A percentile compares a stretch with the other conserved stretches of the same genome.
phyloP scores from a whole-genome alignment of 192 early-diverging fungal species.

The Mortierella claussenii region DNA sequence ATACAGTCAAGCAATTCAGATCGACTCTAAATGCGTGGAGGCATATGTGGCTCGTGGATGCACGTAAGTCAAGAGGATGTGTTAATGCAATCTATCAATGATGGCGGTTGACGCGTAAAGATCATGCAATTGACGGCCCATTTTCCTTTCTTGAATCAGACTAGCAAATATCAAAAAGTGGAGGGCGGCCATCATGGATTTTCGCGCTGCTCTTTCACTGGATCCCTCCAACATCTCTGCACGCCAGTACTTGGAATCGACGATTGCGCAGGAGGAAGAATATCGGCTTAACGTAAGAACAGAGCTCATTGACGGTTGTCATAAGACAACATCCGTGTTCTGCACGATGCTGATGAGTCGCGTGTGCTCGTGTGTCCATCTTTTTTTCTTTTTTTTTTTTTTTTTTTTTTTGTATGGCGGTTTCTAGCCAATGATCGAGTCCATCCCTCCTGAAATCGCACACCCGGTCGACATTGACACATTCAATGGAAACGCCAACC shows the following conservation, averaged over 20 bases:
- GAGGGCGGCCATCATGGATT: slow-evolving; percentile 41
- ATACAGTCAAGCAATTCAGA: slow-evolving; percentile 44
- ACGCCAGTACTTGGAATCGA: slow-evolving; percentile 38
- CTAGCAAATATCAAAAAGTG: slow-evolving; percentile 32
- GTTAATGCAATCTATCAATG: too few relatives aligned
- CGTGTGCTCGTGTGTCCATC: too few relatives aligned
- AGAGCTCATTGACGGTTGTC: neutral
- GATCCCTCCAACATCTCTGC: slow-evolving; percentile 34
- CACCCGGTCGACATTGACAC: neutral
- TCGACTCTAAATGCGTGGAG: slow-evolving; percentile 32
- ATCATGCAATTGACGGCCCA: too few relatives aligned
- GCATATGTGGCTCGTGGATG: slow-evolving; percentile 50
- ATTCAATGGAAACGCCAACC: slow-evolving; percentile 11
- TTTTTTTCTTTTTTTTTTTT: neutral
- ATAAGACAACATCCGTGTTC: neutral
- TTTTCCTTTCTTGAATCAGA: too few relatives aligned
- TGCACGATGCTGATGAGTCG: too few relatives aligned
- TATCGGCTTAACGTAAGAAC: slow-evolving; percentile 26
- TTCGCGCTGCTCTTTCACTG: slow-evolving; percentile 32
- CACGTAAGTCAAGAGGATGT: slow-evolving; percentile 26
- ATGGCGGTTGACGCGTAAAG: too few relatives aligned
- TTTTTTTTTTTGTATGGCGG: neutral
- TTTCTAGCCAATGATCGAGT: slow-evolving; percentile 2
- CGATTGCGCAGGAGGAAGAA: slow-evolving; percentile 37
- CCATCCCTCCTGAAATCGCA: neutral